Evolutionary conservation across 495 filamentous ascomycete species (phyloP), one percentile per base, ranked within the genome.

Genomic region (Cudoniella acicularis): DNA sequence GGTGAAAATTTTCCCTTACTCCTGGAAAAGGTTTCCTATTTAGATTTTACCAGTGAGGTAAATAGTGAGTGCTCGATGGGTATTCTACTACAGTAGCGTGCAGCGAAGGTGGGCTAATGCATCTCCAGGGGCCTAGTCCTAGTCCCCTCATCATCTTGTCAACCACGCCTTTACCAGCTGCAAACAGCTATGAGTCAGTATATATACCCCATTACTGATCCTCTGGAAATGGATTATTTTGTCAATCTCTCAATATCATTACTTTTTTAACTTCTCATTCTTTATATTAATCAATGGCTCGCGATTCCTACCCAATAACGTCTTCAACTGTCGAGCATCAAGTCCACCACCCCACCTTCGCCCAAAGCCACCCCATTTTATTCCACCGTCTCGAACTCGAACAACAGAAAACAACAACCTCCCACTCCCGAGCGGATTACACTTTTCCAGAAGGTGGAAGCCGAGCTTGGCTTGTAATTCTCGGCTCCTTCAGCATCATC

Each of bases 361-460:
- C 13, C 30, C 30, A 36, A 36, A 13, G 13, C 30, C 30, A 36
- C 30, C 30, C 30, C 30, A 36, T 13, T 36, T 36, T n/a, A n/a
- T n/a, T n/a, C n/a, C n/a, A n/a, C n/a, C n/a, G n/a, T n/a, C n/a
- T 36, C 30, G 30, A 36, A 21, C 43, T 46, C 43, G 8, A 50
- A 10, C 48, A 23, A 10, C 10, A 6, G 4, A 13, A 50, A 10
- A 2, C 10, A 40, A 59, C 56, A n/a, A 40, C 48, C 4, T 66
- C 64, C 4, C 59, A 40, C 16, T 66, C 64, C 11, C 20, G 64
- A 36, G 45, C 49, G n/a, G 53, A 57, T 23, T 66, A 62, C 50
- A 52, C 77, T 26, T 87, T 83, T 61, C 84, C 85, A 11, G 84
- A 87, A 60, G 83, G 83, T 20, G 84, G 84, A n/a, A 57, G 72